Evolutionary conservation across 108 stramenopile genomes (phyloP), one percentile per base, ranked within the genome.

Genomic region (Pseudonitzschia delicatissima): DNA sequence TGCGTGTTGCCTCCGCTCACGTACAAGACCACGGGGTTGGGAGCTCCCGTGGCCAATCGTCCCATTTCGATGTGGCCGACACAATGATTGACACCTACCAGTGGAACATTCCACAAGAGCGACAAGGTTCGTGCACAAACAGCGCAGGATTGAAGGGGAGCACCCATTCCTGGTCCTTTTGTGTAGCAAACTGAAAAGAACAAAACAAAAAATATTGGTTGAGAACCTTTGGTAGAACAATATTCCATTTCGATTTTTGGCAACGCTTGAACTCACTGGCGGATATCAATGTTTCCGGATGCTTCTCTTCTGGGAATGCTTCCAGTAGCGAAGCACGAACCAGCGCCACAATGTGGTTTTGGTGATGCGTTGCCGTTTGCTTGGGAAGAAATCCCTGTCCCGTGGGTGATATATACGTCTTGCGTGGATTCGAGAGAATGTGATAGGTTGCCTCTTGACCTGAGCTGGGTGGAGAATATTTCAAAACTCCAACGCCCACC

Each of bases 61-160:
- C 98, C 99, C 99, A 99, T 99, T 91, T 99, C 99, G 66, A 99
- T 98, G 74, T 99, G 99, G 15, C 91, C 99, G 4, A 99, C 95
- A 80, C 99, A 99, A 71, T 99, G 99, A 81, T 99, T 99, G 69
- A 97, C 96, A 0, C 82, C 94, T 2, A 99, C 79, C 36, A 99
- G 62, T 12, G 98, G 98, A 28, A 93, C 61, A 6, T 90, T 79
- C 96, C 95, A 98, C 47, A 98, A 53, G 55, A 94, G 65, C 1
- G 87, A 76, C 37, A 96, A 68, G 2, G 88, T 87, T 1, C 95
- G 82, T 17, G 96, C 94, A 26, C 86, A 87, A 1, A 99, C 77
- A 31, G 97, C 99, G 68, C 97, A 97, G 1, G 88, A 88, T 57
- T 82, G 74, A 40, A 99, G 71, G 0, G 99, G 99, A 5, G 84